Evolutionary conservation across 2,329 filamentous ascomycete species (phyloP), one percentile per base, ranked within the genome.

Genomic region (Bimuria novae-zelandiae): DNA sequence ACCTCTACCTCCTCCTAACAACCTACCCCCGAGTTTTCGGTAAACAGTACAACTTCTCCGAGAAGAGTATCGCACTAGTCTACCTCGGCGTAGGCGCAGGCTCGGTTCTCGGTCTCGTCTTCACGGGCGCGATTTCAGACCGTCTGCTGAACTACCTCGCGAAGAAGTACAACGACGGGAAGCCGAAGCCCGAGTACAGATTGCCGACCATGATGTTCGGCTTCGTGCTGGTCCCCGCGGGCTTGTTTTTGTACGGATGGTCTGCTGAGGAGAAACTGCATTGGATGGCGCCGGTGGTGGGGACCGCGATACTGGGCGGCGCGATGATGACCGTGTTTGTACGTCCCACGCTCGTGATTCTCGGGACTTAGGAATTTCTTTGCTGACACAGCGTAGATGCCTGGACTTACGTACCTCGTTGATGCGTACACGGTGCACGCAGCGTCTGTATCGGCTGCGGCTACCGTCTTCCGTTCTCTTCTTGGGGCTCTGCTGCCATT

Each of bases 171-270:
- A 48, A 48, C 16, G 30, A 35, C 30, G 42, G 42, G 6, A 45
- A 35, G 42, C 42, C 42, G 2, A 45, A 45, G 30, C 42, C 45
- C 3, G 45, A 52, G 22, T 48, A 52, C 39, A 39, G 43, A 12
- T n/a, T 52, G 19, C 50, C 43, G 8, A 23, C 30, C 21, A 42
- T 52, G 37, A 10, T 49, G 5, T 3, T 43, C n/a, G 50, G 43
- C 17, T 8, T 14, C 3, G n/a, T 48, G 6, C 7, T 42, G 2
- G 32, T 35, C 1, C 32, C 64, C 1, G 52, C 75, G 3, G 74
- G 75, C 0, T 53, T 77, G 1, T 73, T 76, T 56, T 56, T 72
- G 48, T 83, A 83, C 52, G 80, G 81, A 0, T 84, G 80, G 79
- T 79, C 80, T 1, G 77, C 78, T 0, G 66, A 83, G 36, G 76